Base-by-base conservation (phyloP, 305 asterid species). In the Ajuga reptans region DNA sequence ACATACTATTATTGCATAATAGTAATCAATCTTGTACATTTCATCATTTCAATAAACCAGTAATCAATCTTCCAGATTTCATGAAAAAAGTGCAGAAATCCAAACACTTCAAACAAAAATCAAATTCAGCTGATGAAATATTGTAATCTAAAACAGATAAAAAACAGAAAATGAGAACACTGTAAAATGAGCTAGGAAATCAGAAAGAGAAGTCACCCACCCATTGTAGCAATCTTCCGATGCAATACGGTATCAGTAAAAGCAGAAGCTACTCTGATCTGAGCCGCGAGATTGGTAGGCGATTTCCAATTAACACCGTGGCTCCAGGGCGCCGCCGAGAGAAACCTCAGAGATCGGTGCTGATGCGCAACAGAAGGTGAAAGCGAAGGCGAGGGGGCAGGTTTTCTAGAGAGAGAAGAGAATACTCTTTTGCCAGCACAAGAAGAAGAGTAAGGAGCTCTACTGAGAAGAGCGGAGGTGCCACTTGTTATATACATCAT, bases 221-320 rank as follows among this genome's bases (percentile, higher is more conserved):
- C 95, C 92, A 90, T 86, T 5, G 97, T 81, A 15, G 96, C 81
- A 76, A 90, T 86, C 85, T 85, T 90, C 31, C 96, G 88, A 36
- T 83, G 79, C 69, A 88, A 69, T 4, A 78, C 66, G 68, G 72
- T 80, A 51, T 81, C 75, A 17, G 78, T 54, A n/a, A 82, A 77
- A 29, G 66, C 75, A 24, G 94, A 57, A 15, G 84, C 72, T 29
- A 79, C 77, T 73, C 97, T 90, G 95, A 90, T 85, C 90, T 88
- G 97, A n/a, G 92, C 66, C 51, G 78, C 71, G 18, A 84, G 82
- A 72, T 83, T 83, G 31, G 82, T 36, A 24, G 92, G 95, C 39
- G 97, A 88, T 66, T 86, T 86, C 96, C 97, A 91, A 63, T 81
- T 91, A 42, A 65, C 87, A 24, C 97, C 92, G 89, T 91, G 97